phyloP scores from a whole-genome alignment of 352 stramenopile species.

The Phytophthora hybrid region DNA sequence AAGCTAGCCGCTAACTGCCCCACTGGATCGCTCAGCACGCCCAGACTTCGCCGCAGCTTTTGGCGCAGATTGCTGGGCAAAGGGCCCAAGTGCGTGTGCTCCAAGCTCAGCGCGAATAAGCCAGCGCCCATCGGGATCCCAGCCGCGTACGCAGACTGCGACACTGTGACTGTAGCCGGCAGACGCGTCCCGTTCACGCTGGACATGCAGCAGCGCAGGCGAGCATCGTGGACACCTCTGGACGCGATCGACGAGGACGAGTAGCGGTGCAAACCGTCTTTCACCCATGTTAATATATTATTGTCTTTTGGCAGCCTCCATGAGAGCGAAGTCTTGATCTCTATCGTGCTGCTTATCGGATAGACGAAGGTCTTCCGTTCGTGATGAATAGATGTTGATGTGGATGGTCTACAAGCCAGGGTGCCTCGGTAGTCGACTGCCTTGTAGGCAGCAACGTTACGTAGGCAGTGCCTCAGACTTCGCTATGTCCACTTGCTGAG shows the following conservation, averaged over 20 bases:
- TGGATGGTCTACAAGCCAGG: too few species aligned
- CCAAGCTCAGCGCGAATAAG: constrained; percentile 16
- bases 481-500: too few species aligned
- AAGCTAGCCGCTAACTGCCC: constrained; percentile 35
- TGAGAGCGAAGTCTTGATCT: too few species aligned
- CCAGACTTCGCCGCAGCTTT: constrained; percentile 37
- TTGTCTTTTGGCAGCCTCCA: not conserved
- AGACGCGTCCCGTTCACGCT: constrained; percentile 55
- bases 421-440: too few species aligned
- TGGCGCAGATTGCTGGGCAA: constrained; percentile 58
- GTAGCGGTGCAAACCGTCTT: not conserved
- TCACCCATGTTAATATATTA: constrained; percentile 3
- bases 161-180: constrained; percentile 49
- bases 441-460: too few species aligned
- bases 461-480: too few species aligned
- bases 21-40: not conserved
- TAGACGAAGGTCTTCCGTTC: too few species aligned
- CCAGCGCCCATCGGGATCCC: constrained; percentile 38
- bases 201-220: constrained; percentile 50
- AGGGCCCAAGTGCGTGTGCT: constrained; percentile 58
- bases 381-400: too few species aligned
- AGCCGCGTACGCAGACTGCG: constrained; percentile 46
- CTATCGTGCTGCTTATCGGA: too few species aligned
- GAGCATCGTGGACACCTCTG: constrained; percentile 42
- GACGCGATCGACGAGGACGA: constrained; percentile 51